Percentiles rank a stretch among this genome's conserved stretches.
Evolutionary conservation across 805 yeast genomes (phyloP).

Genomic region (Starmerella potacharoeniae): DNA sequence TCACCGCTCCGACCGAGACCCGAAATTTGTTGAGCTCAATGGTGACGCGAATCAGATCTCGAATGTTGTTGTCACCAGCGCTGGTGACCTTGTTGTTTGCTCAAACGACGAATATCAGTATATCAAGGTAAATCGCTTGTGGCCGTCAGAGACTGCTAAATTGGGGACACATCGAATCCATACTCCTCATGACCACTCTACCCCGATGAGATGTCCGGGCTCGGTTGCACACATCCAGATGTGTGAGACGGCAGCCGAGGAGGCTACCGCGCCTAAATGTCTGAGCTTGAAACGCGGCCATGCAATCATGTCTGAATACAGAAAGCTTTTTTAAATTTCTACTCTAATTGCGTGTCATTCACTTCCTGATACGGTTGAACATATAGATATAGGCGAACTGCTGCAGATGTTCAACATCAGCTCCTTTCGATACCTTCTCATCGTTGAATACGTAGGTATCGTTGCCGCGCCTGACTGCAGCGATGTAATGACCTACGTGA

Average conservation of each 20-base stretch:
- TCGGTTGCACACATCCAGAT: not conserved
- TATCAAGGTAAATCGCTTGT: not conserved
- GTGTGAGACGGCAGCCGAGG: not conserved
- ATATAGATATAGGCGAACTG: slow-evolving; percentile 40
- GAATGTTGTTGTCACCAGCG: not conserved
- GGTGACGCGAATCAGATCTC: too few relatives aligned
- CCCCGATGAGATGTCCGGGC: not conserved
- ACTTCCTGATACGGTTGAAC: slow-evolving; percentile 24
- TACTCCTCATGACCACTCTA: not conserved
- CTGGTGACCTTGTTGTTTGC: not conserved
- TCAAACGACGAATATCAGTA: not conserved
- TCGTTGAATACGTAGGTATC: slow-evolving; percentile 78
- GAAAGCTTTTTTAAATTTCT: too few relatives aligned
- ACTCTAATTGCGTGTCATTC: not conserved
- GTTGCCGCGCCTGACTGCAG: slow-evolving; percentile 43
- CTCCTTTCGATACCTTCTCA: slow-evolving; percentile 61
- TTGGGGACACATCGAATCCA: not conserved
- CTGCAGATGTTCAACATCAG: slow-evolving; percentile 36
- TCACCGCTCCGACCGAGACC: not conserved
- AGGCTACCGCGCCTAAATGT: not conserved
- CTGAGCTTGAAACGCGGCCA: not conserved
- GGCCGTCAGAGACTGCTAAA: not conserved
- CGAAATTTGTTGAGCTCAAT: not conserved
- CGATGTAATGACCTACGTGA: slow-evolving; percentile 89
- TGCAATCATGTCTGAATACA: not conserved